Evolutionary conservation across 1,139 yeast species (phyloP), one percentile per base, ranked within the genome.

Genomic region (Saccharomyces uvarum): DNA sequence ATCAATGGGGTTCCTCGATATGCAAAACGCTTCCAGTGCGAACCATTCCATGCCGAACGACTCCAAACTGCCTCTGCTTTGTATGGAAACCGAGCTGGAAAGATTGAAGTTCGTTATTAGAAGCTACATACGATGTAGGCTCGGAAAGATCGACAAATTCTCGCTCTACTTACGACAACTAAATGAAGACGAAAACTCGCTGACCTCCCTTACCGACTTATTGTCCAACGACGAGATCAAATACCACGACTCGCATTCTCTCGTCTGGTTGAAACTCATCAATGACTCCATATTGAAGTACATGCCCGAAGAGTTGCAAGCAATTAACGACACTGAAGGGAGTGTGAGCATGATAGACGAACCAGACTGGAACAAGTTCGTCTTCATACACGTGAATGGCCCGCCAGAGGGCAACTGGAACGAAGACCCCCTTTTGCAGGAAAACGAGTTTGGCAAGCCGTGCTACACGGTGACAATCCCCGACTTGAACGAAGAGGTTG

Each of bases 61-160:
- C 63, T 85, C 86, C 68, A 91, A 91, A 68, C 73, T 93, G 55
- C 86, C 86, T 57, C 74, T 91, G 48, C 81, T 93, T 76, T 80
- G 95, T 19, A 84, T 91, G 59, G 99, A 93, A 67, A 86, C 96
- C 3, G 99, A 93, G 64, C 77, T 93, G 28, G 99, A 93, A 65
- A 74, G 99, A 56, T 80, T 89, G 51, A 89, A 86, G 63, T 93
- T 85, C 67, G 72, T 93, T 48, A 76, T 91, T 19, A 75, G 98
- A 54, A 79, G 90, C 27, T 91, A 89, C 67, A 75, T 91, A 41
- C 77, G 99, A 56, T 79, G 93, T 2, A 75, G 99, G 55, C 72
- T 95, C 50, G 70, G 78, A 49, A 88, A 87, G 66, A 78, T 91
- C 48, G 97, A 90, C 72, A 77, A 76, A 59, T 84, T 75, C 69